A percentile compares a stretch with the other conserved stretches of the same genome.
These are phyloP conservation scores for Rhinocladiella mackenziei DNA, from an alignment of 2,329 filamentous ascomycete species.

Conservation along the genomic window DNA sequence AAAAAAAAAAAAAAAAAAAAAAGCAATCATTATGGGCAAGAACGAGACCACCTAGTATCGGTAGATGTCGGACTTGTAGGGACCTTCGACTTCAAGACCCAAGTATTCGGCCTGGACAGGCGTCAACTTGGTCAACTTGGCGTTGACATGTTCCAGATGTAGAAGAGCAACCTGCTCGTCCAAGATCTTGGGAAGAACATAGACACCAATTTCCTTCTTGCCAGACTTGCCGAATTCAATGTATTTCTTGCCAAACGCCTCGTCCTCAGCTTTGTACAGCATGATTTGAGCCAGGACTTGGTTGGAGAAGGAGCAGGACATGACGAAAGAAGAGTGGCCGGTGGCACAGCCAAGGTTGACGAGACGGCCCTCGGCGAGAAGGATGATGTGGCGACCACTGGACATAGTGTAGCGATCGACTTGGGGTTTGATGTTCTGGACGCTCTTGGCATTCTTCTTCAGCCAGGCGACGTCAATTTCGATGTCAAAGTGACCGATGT, in stretches of 20 bases:
- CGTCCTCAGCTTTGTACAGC: constrained; percentile 89
- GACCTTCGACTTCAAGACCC: constrained; percentile 76
- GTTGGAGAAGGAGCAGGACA: constrained; percentile 99
- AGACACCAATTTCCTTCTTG: constrained; percentile 88
- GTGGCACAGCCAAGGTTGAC: constrained; percentile 99
- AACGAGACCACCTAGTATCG: constrained; percentile 34
- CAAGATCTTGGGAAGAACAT: constrained; percentile 96
- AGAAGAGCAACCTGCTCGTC: constrained; percentile 97
- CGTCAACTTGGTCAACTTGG: constrained; percentile 83
- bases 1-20: constrained; percentile 5
- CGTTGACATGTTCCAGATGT: constrained; percentile 90
- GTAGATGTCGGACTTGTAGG: constrained; percentile 94
- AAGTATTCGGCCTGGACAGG: constrained; percentile 91
- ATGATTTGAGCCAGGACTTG: constrained; percentile 99
- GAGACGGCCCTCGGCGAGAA: constrained; percentile 95
- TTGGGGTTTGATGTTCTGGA: constrained; percentile 99
- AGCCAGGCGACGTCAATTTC: constrained; percentile 99
- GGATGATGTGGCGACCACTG: constrained; percentile 93
- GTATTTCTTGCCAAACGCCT: constrained; percentile 87
- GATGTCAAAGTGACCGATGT: constrained; percentile 99
- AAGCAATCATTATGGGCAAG: background rate
- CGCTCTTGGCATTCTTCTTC: constrained; percentile 89
- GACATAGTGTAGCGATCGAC: constrained; percentile 96
- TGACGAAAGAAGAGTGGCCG: constrained; percentile 98
- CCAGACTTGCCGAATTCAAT: constrained; percentile 89